Conservation (phyloP, 2,329 filamentous ascomycete species). For the Coccinonectria pachysandricola region DNA sequence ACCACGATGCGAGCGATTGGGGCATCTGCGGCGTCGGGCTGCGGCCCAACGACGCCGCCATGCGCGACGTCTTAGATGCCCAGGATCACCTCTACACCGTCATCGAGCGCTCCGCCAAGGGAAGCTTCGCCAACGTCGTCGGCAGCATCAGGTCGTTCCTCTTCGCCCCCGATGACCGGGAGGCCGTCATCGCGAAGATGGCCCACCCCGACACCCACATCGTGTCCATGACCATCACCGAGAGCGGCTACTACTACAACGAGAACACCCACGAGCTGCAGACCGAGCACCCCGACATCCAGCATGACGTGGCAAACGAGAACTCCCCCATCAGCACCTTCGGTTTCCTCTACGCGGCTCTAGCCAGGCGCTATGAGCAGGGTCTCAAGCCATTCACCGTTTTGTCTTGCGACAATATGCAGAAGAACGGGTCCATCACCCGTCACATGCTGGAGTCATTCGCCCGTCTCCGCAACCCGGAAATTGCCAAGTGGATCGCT, state of each 20-base stretch:
- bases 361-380: constrained; percentile 32
- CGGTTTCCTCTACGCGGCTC: constrained; percentile 41
- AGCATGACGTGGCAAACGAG: constrained; percentile 35
- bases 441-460: constrained; percentile 41
- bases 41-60: constrained; percentile 37
- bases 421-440: constrained; percentile 44
- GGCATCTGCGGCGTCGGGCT: constrained; percentile 43
- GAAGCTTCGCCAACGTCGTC: constrained; percentile 36
- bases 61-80: constrained; percentile 37
- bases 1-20: constrained; percentile 34
- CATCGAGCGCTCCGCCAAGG: constrained; percentile 41
- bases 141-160: constrained; percentile 44
- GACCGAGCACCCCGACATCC: constrained; percentile 37
- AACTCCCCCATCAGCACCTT: constrained; percentile 36
- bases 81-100: constrained; percentile 45
- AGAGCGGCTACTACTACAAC: constrained; percentile 48
- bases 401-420: constrained; percentile 47
- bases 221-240: constrained; percentile 45
- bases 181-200: constrained; percentile 45
- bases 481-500: constrained; percentile 38
- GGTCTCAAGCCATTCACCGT: constrained; percentile 44
- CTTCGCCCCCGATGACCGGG: constrained; percentile 39
- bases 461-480: constrained; percentile 35
- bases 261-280: constrained; percentile 45
- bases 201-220: constrained; percentile 43